A percentile compares a stretch with the other conserved stretches of the same genome.
Evolutionary conservation across 2,329 filamentous ascomycete species (phyloP).

Genomic region (Penicillium sp.): DNA sequence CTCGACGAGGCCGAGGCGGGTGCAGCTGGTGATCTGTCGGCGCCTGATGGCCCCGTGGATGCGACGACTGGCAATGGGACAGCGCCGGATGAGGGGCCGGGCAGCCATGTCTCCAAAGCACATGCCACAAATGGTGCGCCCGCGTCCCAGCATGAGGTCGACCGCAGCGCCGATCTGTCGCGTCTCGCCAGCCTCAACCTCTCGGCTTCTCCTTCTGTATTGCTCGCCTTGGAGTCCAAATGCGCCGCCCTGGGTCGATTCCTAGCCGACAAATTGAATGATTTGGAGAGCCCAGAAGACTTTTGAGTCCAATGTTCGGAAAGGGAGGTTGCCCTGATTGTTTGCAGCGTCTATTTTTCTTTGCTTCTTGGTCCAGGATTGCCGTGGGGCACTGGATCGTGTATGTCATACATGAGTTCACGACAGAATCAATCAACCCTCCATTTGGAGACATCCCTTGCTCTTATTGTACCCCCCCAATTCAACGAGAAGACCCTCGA

Average conservation of each 20-base stretch:
- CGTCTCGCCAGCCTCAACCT: constrained; percentile 37
- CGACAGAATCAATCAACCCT: constrained; percentile 1
- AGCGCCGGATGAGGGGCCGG: constrained; percentile 9
- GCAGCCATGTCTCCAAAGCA: constrained; percentile 11
- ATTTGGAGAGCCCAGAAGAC: constrained; percentile 39
- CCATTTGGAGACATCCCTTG: no score
- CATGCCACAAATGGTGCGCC: constrained; percentile 22
- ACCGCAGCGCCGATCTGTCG: constrained; percentile 35
- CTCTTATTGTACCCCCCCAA: no score
- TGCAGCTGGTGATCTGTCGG: constrained; percentile 3
- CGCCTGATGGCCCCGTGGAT: constrained; percentile 3
- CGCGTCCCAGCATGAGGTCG: constrained; percentile 36
- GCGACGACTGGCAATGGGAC: constrained; percentile 4
- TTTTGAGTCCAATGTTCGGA: constrained; percentile 22
- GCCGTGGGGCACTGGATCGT: not conserved
- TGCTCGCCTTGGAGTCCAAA: constrained; percentile 39
- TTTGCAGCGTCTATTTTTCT: not conserved
- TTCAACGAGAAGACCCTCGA: no score
- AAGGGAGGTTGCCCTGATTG: not conserved
- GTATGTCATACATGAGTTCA: constrained; percentile 6
- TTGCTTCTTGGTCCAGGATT: not conserved
- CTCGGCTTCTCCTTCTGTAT: constrained; percentile 32
- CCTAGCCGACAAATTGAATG: constrained; percentile 35
- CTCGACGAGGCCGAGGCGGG: constrained; percentile 13
- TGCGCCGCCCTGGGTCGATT: constrained; percentile 38